Evolutionary conservation across 1,139 yeast species (phyloP).

Genomic region (Hyphopichia khmerensis): DNA sequence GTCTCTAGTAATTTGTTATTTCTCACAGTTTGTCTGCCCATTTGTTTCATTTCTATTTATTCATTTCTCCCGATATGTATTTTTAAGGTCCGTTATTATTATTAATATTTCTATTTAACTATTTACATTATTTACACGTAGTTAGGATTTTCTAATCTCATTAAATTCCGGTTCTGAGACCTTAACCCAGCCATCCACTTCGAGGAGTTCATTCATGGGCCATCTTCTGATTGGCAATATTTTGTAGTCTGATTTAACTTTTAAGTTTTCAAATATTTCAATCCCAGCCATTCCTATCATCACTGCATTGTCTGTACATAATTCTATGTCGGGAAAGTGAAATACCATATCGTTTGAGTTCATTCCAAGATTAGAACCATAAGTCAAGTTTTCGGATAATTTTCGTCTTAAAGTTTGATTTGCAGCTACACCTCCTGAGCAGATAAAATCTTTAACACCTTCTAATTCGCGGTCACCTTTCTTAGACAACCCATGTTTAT

Average conservation of each 20-base stretch:
- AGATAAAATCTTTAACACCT: slow-evolving; percentile 59
- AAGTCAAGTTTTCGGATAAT: slow-evolving; percentile 37
- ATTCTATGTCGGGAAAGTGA: slow-evolving; percentile 65
- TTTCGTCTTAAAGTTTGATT: slow-evolving; percentile 57
- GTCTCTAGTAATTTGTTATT: background rate
- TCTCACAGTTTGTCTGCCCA: background rate
- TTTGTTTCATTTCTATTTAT: background rate
- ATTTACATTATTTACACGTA: background rate
- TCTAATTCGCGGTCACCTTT: slow-evolving; percentile 33
- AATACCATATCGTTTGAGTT: slow-evolving; percentile 18
- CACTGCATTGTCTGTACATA: slow-evolving; percentile 93
- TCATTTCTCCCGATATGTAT: background rate
- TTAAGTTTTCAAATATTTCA: slow-evolving; percentile 64
- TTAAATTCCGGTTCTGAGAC: slow-evolving; percentile 9
- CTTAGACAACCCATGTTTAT: slow-evolving; percentile 27
- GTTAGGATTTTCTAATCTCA: slow-evolving; percentile 1
- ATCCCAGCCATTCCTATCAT: slow-evolving; percentile 99
- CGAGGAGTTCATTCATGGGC: slow-evolving; percentile 58
- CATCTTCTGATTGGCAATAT: slow-evolving; percentile 69
- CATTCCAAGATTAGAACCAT: slow-evolving; percentile 4
- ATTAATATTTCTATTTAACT: background rate
- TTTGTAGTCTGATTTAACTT: slow-evolving; percentile 47
- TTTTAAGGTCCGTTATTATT: background rate
- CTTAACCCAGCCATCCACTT: slow-evolving; percentile 51
- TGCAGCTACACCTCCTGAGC: slow-evolving; percentile 95